Base-by-base conservation (phyloP, 2,329 filamentous ascomycete species). In the Colletotrichum orchidophilum region DNA sequence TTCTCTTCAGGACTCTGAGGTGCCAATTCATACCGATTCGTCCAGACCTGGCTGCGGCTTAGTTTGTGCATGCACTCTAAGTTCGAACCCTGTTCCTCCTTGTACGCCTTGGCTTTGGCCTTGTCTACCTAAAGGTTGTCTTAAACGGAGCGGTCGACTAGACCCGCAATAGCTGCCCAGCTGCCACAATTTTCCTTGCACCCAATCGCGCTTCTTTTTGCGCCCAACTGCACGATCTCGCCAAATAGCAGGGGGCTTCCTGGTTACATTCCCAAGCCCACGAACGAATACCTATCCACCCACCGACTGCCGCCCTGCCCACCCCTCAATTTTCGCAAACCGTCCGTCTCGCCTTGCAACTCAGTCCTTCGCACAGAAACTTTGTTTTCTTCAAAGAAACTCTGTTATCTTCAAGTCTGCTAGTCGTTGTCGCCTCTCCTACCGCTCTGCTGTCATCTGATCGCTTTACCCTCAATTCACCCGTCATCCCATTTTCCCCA, bases 81-180 rank as follows among this genome's bases (percentile, higher is more conserved):
- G 31, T 9, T 21, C 63, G 12, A 57, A 11, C n/a, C 9, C 31
- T 24, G 29, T 24, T 18, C 35, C 24, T 29, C 27, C 27, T 46
- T 61, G 42, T 61, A n/a, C 59, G 42, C 59, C 59, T 61, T 61
- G 59, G 42, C 59, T 46, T 60, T 60, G 55, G 46, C 55, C 67
- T 64, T 65, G 53, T 50, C 53, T 54, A 50, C 66, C 66, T 21
- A 49, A 42, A 18, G 26, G 21, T 29, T 63, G 65, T 27, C 58
- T 50, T 67, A 52, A 26, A 46, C 71, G 68, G 67, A 63, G 63
- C 67, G 71, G 66, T 67, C 46, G 68, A 63, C 50, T 26, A 42
- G 72, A 58, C 72, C 72, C 69, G 72, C 72, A 73, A 73, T 73
- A 72, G 72, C 72, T 73, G 71, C 71, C 71, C 68, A 71, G 67